Evolutionary conservation across 345 rosid genomes (phyloP), one percentile per base, ranked within the genome.

Genomic region (Draba incana): DNA sequence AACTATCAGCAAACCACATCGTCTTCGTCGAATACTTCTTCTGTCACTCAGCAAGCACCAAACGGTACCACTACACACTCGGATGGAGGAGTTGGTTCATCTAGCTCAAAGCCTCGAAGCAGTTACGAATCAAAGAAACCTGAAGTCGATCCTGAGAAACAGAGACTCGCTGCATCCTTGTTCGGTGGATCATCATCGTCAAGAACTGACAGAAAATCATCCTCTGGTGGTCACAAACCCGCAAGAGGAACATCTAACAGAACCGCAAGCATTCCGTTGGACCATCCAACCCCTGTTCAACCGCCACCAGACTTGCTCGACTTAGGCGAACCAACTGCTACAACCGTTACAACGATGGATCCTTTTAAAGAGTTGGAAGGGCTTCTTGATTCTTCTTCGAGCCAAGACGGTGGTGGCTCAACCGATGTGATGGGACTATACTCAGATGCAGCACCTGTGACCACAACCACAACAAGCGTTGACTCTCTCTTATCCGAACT

Each of bases 151-250:
- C 81, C 86, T 12, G 98, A 91, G 78, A 94, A 89, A 79, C 93
- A 94, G 86, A 91, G 85, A 82, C 98, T 94, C n/a, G 99, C 97
- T 58, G 99, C 98, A 49, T 91, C 99, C 39, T 70, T 94, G 62
- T 94, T 94, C 71, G 98, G 99, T 49, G 84, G 92, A 69, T 78
- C 90, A 55, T 82, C 90, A 67, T 30, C 78, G 28, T 53, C 74
- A 55, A 89, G 83, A 77, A 35, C 78, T 35, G 95, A 87, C 66
- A 87, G 74, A 82, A 85, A 81, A 68, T 57, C 82, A 58, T 66
- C 88, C 57, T 72, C 92, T 60, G 46, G 82, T 62, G 83, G 85
- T 51, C 86, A 80, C 53, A 84, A 77, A 79, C 78, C 55, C 42
- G 75, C 72, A 43, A 89, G 83, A 75, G 75, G 88, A 59, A 58